A percentile compares a stretch with the other conserved stretches of the same genome.
Conservation (phyloP, 2,329 filamentous ascomycete genomes). For the Colletotrichum filicis region DNA sequence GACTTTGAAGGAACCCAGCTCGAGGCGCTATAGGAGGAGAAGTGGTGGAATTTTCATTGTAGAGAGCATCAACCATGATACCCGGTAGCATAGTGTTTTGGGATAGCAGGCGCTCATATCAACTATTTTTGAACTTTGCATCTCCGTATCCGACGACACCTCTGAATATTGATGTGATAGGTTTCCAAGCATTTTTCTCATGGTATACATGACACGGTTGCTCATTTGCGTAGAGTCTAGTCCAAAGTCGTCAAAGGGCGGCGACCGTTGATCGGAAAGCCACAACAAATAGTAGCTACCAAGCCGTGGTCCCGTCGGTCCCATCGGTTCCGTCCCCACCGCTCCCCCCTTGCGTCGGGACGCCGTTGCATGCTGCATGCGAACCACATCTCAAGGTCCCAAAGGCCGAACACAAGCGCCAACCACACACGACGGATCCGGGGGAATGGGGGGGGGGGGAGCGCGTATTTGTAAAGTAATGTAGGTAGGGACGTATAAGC, state of each 20-base stretch:
- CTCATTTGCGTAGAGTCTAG: too few relatives aligned
- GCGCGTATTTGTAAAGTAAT: too few relatives aligned
- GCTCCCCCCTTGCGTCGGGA: not conserved
- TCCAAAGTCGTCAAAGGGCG: not conserved
- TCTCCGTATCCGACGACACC: not conserved
- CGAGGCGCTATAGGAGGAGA: not conserved
- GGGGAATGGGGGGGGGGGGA: too few relatives aligned
- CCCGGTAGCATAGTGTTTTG: not conserved
- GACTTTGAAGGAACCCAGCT: not conserved
- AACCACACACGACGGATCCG: too few relatives aligned
- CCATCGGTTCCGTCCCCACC: too few relatives aligned
- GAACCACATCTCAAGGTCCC: not conserved
- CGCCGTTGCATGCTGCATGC: not conserved
- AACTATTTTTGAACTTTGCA: not conserved
- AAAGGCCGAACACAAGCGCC: not conserved
- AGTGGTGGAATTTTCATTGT: not conserved
- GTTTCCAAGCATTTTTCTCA: too few relatives aligned
- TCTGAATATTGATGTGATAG: too few relatives aligned
- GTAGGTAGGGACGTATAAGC: too few relatives aligned
- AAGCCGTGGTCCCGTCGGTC: not conserved
- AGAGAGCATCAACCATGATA: conserved; percentile 11
- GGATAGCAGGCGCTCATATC: not conserved
- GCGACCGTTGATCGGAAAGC: not conserved
- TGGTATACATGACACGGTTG: too few relatives aligned
- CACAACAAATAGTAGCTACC: not conserved